A percentile compares a stretch with the other conserved stretches of the same genome.
Conservation (phyloP, 805 yeast species). For the Yamadazyma nakazawae region DNA sequence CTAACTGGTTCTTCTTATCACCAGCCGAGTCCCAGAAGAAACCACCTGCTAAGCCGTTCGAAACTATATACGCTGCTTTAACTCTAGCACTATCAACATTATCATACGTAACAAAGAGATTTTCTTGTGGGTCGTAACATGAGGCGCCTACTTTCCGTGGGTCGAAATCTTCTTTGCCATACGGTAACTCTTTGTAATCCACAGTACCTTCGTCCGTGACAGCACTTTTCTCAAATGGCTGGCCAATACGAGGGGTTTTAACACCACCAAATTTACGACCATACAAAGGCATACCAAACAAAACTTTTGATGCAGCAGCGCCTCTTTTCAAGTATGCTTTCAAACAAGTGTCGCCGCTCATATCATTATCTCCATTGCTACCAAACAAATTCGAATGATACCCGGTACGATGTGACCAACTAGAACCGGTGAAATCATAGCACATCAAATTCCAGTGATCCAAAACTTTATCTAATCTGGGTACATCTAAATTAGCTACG, state of each 20-base stretch:
- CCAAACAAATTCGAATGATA: conserved; percentile 70
- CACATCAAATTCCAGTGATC: conserved; percentile 86
- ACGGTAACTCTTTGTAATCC: conserved; percentile 56
- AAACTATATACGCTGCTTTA: conserved; percentile 59
- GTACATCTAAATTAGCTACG: conserved; percentile 41
- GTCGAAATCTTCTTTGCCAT: conserved; percentile 44
- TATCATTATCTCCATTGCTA: conserved; percentile 33
- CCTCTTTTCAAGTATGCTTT: conserved; percentile 39
- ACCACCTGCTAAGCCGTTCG: conserved; percentile 66
- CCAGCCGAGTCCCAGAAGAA: conserved; percentile 97
- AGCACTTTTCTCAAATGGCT: conserved; percentile 30
- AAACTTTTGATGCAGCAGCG: conserved; percentile 48
- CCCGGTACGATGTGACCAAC: conserved; percentile 60
- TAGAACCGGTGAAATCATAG: conserved; percentile 75
- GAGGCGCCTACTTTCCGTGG: conserved; percentile 46
- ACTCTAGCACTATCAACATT: conserved; percentile 45
- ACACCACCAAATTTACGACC: conserved; percentile 46
- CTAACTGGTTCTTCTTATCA: conserved; percentile 34
- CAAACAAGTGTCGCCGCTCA: conserved; percentile 51
- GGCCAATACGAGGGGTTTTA: conserved; percentile 38
- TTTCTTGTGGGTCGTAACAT: conserved; percentile 38
- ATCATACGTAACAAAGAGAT: conserved; percentile 62
- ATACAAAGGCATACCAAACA: conserved; percentile 85
- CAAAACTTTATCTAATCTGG: conserved; percentile 55
- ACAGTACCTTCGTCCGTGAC: conserved; percentile 46